Percentiles rank a stretch among this genome's conserved stretches.
phyloP scores from a whole-genome alignment of 257 asterid genomes.

The Penstemon davidsonii region DNA sequence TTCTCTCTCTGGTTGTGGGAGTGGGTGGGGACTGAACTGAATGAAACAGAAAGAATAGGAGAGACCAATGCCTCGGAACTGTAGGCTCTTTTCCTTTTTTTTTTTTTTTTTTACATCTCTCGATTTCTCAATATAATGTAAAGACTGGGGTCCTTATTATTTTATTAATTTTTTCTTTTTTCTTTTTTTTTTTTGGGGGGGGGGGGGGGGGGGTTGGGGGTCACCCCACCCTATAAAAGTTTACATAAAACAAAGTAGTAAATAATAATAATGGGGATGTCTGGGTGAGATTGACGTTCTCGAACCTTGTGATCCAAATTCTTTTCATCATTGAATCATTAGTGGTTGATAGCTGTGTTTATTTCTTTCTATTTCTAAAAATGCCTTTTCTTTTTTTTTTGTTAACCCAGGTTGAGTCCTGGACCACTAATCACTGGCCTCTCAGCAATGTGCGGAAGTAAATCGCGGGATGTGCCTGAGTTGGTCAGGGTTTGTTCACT shows the following conservation, averaged over 20 bases:
- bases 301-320: background rate
- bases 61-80: background rate
- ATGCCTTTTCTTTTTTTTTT: too few relatives aligned
- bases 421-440: too few relatives aligned
- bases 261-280: background rate
- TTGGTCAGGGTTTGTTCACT: too few relatives aligned
- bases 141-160: background rate
- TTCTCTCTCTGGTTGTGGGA: background rate
- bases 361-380: background rate
- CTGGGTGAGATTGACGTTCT: background rate
- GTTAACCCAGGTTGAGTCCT: too few relatives aligned
- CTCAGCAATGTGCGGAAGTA: too few relatives aligned
- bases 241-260: too few relatives aligned
- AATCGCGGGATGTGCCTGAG: too few relatives aligned
- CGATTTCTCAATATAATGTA: background rate
- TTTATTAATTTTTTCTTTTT: too few relatives aligned
- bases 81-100: background rate
- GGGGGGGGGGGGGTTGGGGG: too few relatives aligned
- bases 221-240: background rate
- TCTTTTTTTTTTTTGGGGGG: background rate
- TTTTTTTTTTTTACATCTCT: too few relatives aligned
- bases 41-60: background rate
- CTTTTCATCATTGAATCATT: background rate
- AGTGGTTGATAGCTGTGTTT: background rate
- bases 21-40: conserved; percentile 5